These are phyloP conservation scores for Cadophora malorum DNA, from an alignment of 2,329 filamentous ascomycete genomes.

Conservation along the genomic window DNA sequence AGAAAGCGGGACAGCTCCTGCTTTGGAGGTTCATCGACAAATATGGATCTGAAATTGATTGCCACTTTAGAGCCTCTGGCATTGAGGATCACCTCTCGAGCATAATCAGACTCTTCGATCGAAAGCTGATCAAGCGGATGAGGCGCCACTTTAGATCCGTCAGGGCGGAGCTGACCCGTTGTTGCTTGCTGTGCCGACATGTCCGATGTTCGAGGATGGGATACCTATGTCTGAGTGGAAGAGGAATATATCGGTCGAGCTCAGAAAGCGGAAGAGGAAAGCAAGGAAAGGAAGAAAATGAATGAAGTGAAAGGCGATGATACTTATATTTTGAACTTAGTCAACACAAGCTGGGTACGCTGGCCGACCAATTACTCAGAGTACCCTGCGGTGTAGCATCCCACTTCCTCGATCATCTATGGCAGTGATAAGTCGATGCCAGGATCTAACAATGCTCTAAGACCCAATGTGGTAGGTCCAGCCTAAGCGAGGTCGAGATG, in stretches of 20 bases:
- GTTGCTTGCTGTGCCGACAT: slow-evolving; percentile 30
- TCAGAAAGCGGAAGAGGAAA: background rate
- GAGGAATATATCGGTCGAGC: background rate
- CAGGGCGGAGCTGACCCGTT: slow-evolving; percentile 23
- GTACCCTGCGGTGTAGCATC: too few species aligned
- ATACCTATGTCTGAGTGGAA: background rate
- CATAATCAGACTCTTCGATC: slow-evolving; percentile 56
- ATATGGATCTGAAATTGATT: slow-evolving; percentile 66
- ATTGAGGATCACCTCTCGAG: slow-evolving; percentile 54
- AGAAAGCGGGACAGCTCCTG: slow-evolving; percentile 55
- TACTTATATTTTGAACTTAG: slow-evolving; percentile 23
- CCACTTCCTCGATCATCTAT: slow-evolving; percentile 14
- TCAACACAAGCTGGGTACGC: background rate
- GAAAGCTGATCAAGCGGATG: slow-evolving; percentile 57
- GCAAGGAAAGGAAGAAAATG: background rate
- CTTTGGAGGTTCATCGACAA: slow-evolving; percentile 60
- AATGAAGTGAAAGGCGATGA: slow-evolving; percentile 2
- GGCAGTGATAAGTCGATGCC: too few species aligned
- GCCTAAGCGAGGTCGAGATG: slow-evolving; percentile 2
- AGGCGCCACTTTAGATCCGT: slow-evolving; percentile 33
- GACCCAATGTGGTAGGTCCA: slow-evolving; percentile 20
- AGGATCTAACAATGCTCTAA: slow-evolving; percentile 10
- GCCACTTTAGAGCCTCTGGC: slow-evolving; percentile 41
- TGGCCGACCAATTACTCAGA: background rate
- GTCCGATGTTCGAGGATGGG: slow-evolving; percentile 1